Evolutionary conservation across 202 grass and related monocot genomes (phyloP).

Genomic region (Saccharum hybrid): DNA sequence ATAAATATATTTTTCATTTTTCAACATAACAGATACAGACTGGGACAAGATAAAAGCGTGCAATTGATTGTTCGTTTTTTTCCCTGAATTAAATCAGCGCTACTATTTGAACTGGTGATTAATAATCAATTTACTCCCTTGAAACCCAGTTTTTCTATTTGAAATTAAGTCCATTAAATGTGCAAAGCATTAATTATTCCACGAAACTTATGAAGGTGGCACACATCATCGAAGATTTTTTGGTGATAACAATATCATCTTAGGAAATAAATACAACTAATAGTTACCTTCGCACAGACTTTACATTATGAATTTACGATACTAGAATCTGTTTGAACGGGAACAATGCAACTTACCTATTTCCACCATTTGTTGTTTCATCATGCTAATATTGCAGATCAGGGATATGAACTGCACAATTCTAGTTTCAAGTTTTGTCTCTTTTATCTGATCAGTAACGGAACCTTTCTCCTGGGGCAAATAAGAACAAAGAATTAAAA

Average conservation of each 20-base stretch:
- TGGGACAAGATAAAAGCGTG: slow-evolving; percentile 13
- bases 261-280: slow-evolving; percentile 19
- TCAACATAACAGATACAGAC: slow-evolving; percentile 25
- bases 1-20: slow-evolving; percentile 3
- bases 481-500: slow-evolving; percentile 43
- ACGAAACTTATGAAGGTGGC: slow-evolving; percentile 6
- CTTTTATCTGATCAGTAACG: slow-evolving; percentile 59
- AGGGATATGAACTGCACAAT: slow-evolving; percentile 86
- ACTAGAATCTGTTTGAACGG: slow-evolving; percentile 2
- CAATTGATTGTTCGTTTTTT: slow-evolving; percentile 1
- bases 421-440: slow-evolving; percentile 80
- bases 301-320: slow-evolving; percentile 21
- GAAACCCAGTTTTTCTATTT: slow-evolving; percentile 8
- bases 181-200: slow-evolving; percentile 3
- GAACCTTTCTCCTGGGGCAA: slow-evolving; percentile 46
- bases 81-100: slow-evolving; percentile 6
- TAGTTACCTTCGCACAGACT: slow-evolving; percentile 15
- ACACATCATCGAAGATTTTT: neutral
- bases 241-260: slow-evolving; percentile 9
- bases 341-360: slow-evolving; percentile 66
- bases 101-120: slow-evolving; percentile 14
- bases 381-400: slow-evolving; percentile 94
- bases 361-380: slow-evolving; percentile 99
- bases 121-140: slow-evolving; percentile 22
- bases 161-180: neutral